Conservation (phyloP, 202 grass and related monocot species). For the Panicum hallii region DNA sequence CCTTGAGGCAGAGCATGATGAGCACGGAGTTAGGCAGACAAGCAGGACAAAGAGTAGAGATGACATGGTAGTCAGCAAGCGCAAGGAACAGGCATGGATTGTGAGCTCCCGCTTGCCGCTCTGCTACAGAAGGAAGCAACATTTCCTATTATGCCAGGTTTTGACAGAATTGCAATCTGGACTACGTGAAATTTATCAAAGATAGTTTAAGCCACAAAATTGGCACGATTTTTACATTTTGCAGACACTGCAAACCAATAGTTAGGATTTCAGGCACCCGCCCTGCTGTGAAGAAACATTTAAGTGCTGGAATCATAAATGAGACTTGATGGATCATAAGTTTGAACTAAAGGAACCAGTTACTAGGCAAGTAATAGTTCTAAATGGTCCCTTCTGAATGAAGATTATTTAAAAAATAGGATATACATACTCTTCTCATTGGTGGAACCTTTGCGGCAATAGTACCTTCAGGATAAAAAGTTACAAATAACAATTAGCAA, state of each 20-base stretch:
- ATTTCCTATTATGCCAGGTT: neutral
- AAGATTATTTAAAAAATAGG: slow-evolving; percentile 15
- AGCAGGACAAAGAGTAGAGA: too few relatives aligned
- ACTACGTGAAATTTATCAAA: slow-evolving; percentile 5
- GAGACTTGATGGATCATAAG: slow-evolving; percentile 24
- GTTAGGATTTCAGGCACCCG: slow-evolving; percentile 24
- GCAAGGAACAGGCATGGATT: too few relatives aligned
- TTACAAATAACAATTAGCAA: slow-evolving; percentile 33
- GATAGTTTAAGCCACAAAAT: neutral
- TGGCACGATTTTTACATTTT: neutral
- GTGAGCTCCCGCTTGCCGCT: too few relatives aligned
- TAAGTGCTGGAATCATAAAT: slow-evolving; percentile 18
- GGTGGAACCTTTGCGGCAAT: slow-evolving; percentile 66
- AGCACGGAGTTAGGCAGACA: too few relatives aligned
- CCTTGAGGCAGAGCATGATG: too few relatives aligned
- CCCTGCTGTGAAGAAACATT: slow-evolving; percentile 10
- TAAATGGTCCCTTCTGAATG: slow-evolving; percentile 22
- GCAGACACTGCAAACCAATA: slow-evolving; percentile 14
- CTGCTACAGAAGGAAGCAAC: too few relatives aligned
- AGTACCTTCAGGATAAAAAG: slow-evolving; percentile 54
- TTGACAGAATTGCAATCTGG: neutral
- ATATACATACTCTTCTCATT: slow-evolving; percentile 59
- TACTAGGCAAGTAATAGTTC: slow-evolving; percentile 1
- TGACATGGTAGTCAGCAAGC: too few relatives aligned
- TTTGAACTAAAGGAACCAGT: slow-evolving; percentile 23